Base-by-base conservation (phyloP, 2,329 filamentous ascomycete species). In the Aspergillus uvarum region DNA sequence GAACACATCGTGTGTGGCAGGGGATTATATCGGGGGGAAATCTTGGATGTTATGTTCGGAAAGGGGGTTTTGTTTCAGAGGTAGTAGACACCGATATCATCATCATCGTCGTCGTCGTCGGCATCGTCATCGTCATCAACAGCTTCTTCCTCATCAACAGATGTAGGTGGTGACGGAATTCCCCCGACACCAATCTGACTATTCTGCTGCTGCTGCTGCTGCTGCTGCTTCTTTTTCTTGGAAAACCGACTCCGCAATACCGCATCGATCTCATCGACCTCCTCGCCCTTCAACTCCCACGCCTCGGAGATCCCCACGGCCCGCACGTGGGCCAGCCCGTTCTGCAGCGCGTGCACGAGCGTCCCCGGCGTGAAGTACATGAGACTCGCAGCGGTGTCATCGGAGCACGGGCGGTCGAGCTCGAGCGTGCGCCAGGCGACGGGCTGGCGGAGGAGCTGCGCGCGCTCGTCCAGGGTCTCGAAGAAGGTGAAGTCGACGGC, bases 221-320 rank as follows among this genome's bases (percentile, higher is more conserved):
- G 22, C 26, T 49, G 42, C 22, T 38, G 19, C 11, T 49, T 50
- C 16, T 31, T 54, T 11, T 10, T 49, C 57, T 62, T 54, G 5
- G 24, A 32, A 6, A 54, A 65, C 29, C 69, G 67, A 24, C 61
- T 58, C 42, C 61, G 54, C 42, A 75, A 59, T 47, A 68, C 54
- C 16, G 69, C 59, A 53, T 74, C 70, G n/a, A 75, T 50, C 53
- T 68, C 68, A 32, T 68, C 67, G 44, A 71, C 69, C 21, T 70
- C 68, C 8, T 16, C 38, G 16, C 53, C 67, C 67, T 32, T 68
- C 67, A 50, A 71, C 69, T 22, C 69, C 68, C 8, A 72, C 2
- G 67, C 60, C 26, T 71, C 68, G 31, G 70, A 63, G 53, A 75
- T 67, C 1, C 68, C 71, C 2, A 74, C 52, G 11, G 66, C 56